Base-by-base conservation (phyloP, 2,329 filamentous ascomycete genomes). In the Didymella pinodella region DNA sequence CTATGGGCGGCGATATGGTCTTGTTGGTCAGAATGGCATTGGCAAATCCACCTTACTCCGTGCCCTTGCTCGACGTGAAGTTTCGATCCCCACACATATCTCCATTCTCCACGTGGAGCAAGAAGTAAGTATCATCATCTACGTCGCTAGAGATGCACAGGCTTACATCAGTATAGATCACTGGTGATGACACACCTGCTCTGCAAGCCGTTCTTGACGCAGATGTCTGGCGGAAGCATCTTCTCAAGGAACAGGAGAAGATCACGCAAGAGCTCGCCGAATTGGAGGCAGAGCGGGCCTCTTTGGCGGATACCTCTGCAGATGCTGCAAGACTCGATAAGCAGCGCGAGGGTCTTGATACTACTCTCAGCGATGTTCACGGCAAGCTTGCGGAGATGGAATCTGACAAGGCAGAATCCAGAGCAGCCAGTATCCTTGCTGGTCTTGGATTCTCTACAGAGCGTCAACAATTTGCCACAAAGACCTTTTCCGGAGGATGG, bases 401-500 rank as follows among this genome's bases (percentile, higher is more conserved):
- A 75, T 97, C 95, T 0, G 95, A 99, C 82, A 98, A 97, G 81
- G 95, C 95, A 58, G 95, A 99, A 75, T 91, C 95, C 64, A 86
- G 95, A 74, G 95, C 95, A 46, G 95, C 95, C 49, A 97, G 92
- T 79, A 99, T 99, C 74, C 84, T 99, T 52, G 94, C 95, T 59
- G 95, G 95, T 86, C 88, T 99, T 58, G 95, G 95, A 69, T 99
- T 99, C 85, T 98, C 95, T 0, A 78, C 91, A 20, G 95, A 98
- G 78, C 86, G 93, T 65, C 95, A 99, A 75, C 91, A 96, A 69
- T 93, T 86, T 75, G 90, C 95, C 16, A 99, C 95, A 54, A 98
- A 92, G 84, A 98, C 94, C 5, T 99, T 99, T 81, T 99, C 95
- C 52, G 95, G 95, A 85, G 95, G 95, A 90, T 99, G 95, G 95